A percentile compares a stretch with the other conserved stretches of the same genome.
phyloP scores from a whole-genome alignment of 129 eudicot species.

The Solidago caesia region DNA sequence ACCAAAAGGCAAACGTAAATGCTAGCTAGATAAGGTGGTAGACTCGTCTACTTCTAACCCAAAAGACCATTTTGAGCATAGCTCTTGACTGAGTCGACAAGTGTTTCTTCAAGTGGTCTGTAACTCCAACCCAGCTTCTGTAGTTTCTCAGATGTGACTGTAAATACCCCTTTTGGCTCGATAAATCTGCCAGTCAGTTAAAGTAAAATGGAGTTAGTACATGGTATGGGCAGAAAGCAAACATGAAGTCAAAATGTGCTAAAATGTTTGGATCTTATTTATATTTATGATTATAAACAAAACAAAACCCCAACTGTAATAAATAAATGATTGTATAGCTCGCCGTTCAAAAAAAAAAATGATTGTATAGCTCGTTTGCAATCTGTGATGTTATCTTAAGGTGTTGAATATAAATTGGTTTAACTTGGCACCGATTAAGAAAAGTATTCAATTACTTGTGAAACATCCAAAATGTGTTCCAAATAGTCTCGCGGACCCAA shows the following conservation, averaged over 20 bases:
- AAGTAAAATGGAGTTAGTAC: conserved; percentile 12
- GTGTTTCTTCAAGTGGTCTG: conserved; percentile 77
- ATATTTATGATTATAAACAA: too few relatives aligned
- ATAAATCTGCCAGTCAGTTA: conserved; percentile 47
- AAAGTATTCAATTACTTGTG: too few relatives aligned
- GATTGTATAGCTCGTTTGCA: too few relatives aligned
- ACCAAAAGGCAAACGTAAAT: background rate
- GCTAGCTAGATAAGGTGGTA: background rate
- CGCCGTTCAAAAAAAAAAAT: too few relatives aligned
- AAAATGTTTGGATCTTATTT: too few relatives aligned
- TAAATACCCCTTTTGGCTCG: conserved; percentile 30
- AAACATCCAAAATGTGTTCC: too few relatives aligned
- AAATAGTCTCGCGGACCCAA: too few relatives aligned
- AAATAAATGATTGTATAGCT: too few relatives aligned
- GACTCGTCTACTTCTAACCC: background rate
- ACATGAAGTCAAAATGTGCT: too few relatives aligned
- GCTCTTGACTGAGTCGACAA: conserved; percentile 61
- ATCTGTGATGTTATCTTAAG: background rate
- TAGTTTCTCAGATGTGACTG: conserved; percentile 52
- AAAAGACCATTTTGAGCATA: conserved; percentile 54
- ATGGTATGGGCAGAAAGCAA: background rate
- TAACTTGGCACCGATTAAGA: too few relatives aligned
- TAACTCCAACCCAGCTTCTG: conserved; percentile 69
- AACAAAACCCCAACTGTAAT: too few relatives aligned
- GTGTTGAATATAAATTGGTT: too few relatives aligned